Evolutionary conservation across 2,329 filamentous ascomycete genomes (phyloP), one percentile per base, ranked within the genome.

Genomic region (Ascochyta clinopodiicola): DNA sequence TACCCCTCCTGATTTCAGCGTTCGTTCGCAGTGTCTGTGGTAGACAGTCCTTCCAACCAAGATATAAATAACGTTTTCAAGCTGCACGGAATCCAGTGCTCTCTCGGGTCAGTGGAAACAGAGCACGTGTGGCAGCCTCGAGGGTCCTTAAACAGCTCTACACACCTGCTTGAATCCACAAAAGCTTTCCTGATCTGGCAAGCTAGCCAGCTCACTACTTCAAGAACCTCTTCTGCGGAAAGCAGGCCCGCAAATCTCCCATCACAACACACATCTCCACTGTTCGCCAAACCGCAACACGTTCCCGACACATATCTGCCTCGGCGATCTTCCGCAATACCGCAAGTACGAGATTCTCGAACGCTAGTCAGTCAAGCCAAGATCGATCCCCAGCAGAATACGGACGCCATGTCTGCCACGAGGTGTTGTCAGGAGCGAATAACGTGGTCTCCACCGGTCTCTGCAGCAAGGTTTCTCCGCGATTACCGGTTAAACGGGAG

Each of bases 401-500:
- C 44, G 44, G 44, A 48, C 51, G 44, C 44, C 38, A 48, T 15
- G 19, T 42, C 19, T 9, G n/a, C 6, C 15, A 35, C 32, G 1
- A 13, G 5, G 15, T 44, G 27, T 27, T 44, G 48, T 44, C 44
- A 15, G 31, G 17, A 48, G 51, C 44, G 32, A 38, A 39, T 32
- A 38, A 13, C 19, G 15, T 9, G 15, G 38, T 15, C 45, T 39
- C 37, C 24, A 29, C 19, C 9, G 36, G 4, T 13, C 10, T 10
- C 31, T 46, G 42, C 43, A 46, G 50, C 50, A 35, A 22, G 37
- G 10, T 19, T 17, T 17, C 40, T 25, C 32, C 32, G 25, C 19
- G 34, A 47, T 36, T 27, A 44, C 44, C 51, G 51, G 37, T 34
- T 54, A 44, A 54, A 47, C 13, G 44, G 51, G 44, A 47, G 13